Base-by-base conservation (phyloP, 163 green algal genomes). In the Chlorella variabilis region DNA sequence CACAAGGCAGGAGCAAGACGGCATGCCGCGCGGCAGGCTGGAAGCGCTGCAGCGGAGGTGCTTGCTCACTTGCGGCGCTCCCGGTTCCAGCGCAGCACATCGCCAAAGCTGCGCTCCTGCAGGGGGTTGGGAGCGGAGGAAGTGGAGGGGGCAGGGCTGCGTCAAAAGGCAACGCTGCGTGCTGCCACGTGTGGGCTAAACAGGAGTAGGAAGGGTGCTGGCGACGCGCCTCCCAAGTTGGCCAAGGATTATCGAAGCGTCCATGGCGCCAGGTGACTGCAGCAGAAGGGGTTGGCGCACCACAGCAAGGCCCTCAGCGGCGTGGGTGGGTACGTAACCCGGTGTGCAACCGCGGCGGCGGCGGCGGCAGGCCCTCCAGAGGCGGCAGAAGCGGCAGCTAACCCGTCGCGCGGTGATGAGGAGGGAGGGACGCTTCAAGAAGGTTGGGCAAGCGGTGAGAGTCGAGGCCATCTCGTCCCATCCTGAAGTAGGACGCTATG, bases 161-260 rank as follows among this genome's bases (percentile, higher is more conserved):
- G n/a, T n/a, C n/a, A 61, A 85, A 25, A 65, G 11, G 15, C 45
- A 54, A 15, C 45, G 45, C 45, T 15, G 45, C 68, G 48, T 27
- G 33, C 5, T 81, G 61, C 7, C 76, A 39, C 9, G 17, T 38
- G 17, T 81, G 58, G 2, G 62, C 61, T 54, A n/a, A 21, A 21
- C 42, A 27, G 62, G n/a, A n/a, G n/a, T n/a, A n/a, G n/a, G n/a
- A n/a, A n/a, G n/a, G n/a, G n/a, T n/a, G n/a, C n/a, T n/a, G n/a
- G n/a, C n/a, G n/a, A n/a, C 45, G 11, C 45, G 15, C 45, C 54
- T 85, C 56, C 58, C 77, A 89, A 1, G 86, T 89, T 13, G 75
- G 27, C 87, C 87, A 91, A 0, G 83, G 85, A 41, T 90, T 90
- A 25, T 85, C 48, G 65, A 89, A 91, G 23, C 63, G 31, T 5